Evolutionary conservation across 2,329 filamentous ascomycete species (phyloP), one percentile per base, ranked within the genome.

Genomic region (Diaporthe eres): DNA sequence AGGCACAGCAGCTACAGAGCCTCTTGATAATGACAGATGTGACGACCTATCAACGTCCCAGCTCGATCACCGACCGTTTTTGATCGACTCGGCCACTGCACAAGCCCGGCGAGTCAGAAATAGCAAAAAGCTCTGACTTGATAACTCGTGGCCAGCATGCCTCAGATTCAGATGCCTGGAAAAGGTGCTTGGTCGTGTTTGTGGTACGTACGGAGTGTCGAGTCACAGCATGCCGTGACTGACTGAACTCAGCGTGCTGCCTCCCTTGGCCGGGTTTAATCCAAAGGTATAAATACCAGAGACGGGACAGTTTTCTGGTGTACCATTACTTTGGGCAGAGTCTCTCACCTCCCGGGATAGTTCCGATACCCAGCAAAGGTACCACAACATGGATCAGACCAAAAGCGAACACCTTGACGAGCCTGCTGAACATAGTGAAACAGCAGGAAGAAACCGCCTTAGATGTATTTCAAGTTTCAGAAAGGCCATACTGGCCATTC

Each of bases 191-290:
- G 28, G 44, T 51, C 10, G 22, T 53, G 47, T 53, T 28, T 37
- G 34, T 28, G 31, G 31, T 13, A 68, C 1, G 25, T 12, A 6
- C 28, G 3, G 15, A 4, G 28, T 12, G 49, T n/a, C 31, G 57
- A 72, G 57, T 72, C 71, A 72, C 55, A 49, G 44, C 42, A 15
- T 53, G 25, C 2, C 55, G n/a, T 61, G 71, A 72, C 34, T 39
- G 15, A 10, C 10, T 25, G 12, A n/a, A 19, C n/a, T 19, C n/a
- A 39, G 13, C 39, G 34, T 55, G 31, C 34, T 28, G n/a, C 13
- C 25, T 55, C 51, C n/a, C 1, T 25, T 13, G 15, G 70, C 3
- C 17, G 4, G 1, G 15, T 51, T 34, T 19, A 8, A 12, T 19
- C 39, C 5, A 19, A 13, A 19, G 17, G 19, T 42, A 63, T 53